Evolutionary conservation across 2,329 filamentous ascomycete species (phyloP), one percentile per base, ranked within the genome.

Genomic region (Trichoderma koningiopsis): DNA sequence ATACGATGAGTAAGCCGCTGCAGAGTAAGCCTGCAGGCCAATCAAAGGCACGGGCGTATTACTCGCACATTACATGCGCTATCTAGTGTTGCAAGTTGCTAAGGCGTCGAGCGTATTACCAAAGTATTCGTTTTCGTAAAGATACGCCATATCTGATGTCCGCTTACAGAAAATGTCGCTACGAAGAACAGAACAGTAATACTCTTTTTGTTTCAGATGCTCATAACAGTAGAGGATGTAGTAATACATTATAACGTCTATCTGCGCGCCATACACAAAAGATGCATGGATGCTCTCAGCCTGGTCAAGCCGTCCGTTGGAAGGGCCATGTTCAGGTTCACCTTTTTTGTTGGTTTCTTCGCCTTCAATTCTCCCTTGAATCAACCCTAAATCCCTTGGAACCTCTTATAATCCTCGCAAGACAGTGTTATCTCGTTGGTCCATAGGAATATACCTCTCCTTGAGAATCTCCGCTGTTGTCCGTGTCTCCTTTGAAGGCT

Each of bases 371-470:
- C 35, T 14, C 47, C 19, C 16, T 33, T 14, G 33, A 37, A 43
- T 19, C 29, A 40, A 27, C 58, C 68, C 74, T 43, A 10, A 8
- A n/a, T 29, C 49, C n/a, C 13, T 35, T 43, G 16, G 37, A 33
- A 5, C 29, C 35, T 59, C 68, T 74, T 76, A 81, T 69, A 81
- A 37, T 14, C 82, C 82, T 73, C 83, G 76, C 70, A 85, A 76
- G 68, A 80, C 77, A 33, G 81, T 80, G 70, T 83, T 82, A 71
- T 85, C 82, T 73, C 81, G 79, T 75, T 82, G 73, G 53, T 83
- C 81, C 70, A 86, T 77, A 0, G 83, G 83, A 72, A 76, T 82
- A 74, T 89, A 89, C 73, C 87, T 80, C 75, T 88, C 85, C 60
- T 80, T 82, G 64, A 90, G 77, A 53, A 83, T 81, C 75, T 88